Evolutionary conservation across 73 alveolate genomes (phyloP), one percentile per base, ranked within the genome.

Genomic region (Blepharisma japonicum): DNA sequence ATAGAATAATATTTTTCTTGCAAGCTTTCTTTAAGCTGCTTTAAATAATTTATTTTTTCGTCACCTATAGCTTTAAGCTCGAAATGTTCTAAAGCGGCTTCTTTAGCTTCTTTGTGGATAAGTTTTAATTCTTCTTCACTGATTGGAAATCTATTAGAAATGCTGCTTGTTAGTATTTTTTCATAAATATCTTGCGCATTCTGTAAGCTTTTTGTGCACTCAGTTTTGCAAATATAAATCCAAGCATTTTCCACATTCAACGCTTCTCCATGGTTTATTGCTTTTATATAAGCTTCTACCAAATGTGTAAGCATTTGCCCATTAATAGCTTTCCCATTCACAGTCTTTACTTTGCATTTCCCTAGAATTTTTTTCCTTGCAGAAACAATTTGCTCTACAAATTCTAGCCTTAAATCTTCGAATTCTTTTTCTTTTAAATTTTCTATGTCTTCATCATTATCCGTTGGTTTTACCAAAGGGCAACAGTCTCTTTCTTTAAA

Each of bases 401-500:
- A 96, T 66, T 96, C 98, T 46, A 95, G 95, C 70, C 98, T 85
- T 42, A 96, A 83, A 53, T 92, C 87, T 47, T 89, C 97, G 9
- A 89, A 86, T n/a, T 92, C 98, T 77, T 94, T 68, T 25, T 83
- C 80, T 66, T 93, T 96, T 47, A 93, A 74, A 68, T 90, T 89
- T 81, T 96, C 91, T 18, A 96, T 83, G 71, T 94, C 96, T 38
- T 81, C 84, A 77, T 96, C 99, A 71, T 94, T 87, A 55, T 94
- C 97, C 7, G 94, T 94, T 5, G 99, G 99, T 45, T 99, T 80
- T 4, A 96, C 98, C 87, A 96, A 81, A 11, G 98, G 94, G 77
- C 82, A 90, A 55, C 98, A 94, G 85, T 96, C 99, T 83, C 99
- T 86, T 32, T 96, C 99, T n/a, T 89, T 89, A 78, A 96, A 96